A percentile compares a stretch with the other conserved stretches of the same genome.
These are phyloP conservation scores for Hygrophila difformis DNA, from an alignment of 257 asterid genomes.

Conservation along the genomic window DNA sequence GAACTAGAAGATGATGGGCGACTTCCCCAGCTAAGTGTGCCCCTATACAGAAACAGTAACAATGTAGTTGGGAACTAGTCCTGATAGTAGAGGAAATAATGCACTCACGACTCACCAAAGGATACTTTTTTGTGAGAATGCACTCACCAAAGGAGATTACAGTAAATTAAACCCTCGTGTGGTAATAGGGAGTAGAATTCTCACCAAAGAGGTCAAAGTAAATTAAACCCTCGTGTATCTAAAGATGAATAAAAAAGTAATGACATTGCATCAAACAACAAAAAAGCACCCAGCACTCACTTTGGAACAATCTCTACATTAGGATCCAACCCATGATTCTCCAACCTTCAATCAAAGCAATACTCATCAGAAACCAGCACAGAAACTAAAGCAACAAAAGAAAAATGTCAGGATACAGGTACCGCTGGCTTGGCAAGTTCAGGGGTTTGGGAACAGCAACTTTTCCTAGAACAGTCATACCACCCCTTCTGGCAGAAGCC, in stretches of 20 bases:
- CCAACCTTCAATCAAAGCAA: conserved; percentile 54
- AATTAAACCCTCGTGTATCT: conserved; percentile 12
- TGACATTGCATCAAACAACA: conserved; percentile 5
- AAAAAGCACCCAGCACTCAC: conserved; percentile 40
- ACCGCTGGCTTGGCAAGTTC: conserved; percentile 97
- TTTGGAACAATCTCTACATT: conserved; percentile 95
- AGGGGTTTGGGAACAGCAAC: conserved; percentile 96
- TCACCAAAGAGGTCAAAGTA: conserved; percentile 7
- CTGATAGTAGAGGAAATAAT: too few species aligned
- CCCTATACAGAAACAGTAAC: conserved; percentile 39
- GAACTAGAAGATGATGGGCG: conserved; percentile 73
- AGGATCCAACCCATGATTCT: conserved; percentile 92
- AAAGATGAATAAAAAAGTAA: conserved; percentile 4
- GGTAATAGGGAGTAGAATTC: conserved; percentile 10
- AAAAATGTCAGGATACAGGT: conserved; percentile 16
- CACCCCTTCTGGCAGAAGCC: conserved; percentile 86
- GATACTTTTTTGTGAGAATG: too few species aligned
- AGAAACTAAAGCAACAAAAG: background rate
- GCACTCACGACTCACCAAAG: too few species aligned
- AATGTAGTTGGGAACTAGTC: too few species aligned
- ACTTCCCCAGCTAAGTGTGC: conserved; percentile 89
- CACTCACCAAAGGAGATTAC: too few species aligned
- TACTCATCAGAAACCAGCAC: conserved; percentile 12
- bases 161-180: background rate
- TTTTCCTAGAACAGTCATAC: conserved; percentile 90